A percentile compares a stretch with the other conserved stretches of the same genome.
Evolutionary conservation across 345 rosid genomes (phyloP).

Genomic region (Ceriops zippeliana): DNA sequence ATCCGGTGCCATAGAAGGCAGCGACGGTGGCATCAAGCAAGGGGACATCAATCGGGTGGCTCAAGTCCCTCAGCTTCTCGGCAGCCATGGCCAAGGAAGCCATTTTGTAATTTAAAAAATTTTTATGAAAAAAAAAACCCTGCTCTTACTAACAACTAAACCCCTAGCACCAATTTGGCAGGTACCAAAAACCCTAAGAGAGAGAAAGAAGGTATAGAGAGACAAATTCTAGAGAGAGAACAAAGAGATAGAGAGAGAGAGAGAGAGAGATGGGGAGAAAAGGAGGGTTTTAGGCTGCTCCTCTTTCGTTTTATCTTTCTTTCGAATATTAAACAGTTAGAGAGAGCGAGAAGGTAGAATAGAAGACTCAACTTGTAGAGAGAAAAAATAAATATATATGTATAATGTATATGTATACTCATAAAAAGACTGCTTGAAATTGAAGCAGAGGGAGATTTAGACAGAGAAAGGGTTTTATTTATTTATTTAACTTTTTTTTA

Average conservation of each 20-base stretch:
- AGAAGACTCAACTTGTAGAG: neutral
- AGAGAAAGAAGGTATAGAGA: conserved; percentile 20
- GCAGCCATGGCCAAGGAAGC: conserved; percentile 72
- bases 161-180: conserved; percentile 10
- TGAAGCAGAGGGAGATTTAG: conserved; percentile 49
- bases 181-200: conserved; percentile 55
- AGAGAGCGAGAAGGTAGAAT: conserved; percentile 11
- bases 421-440: conserved; percentile 64
- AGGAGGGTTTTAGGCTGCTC: neutral
- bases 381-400: too few relatives aligned
- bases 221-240: conserved; percentile 32
- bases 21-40: conserved; percentile 95
- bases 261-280: neutral
- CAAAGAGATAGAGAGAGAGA: neutral
- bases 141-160: conserved; percentile 23
- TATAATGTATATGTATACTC: too few relatives aligned
- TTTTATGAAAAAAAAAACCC: neutral
- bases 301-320: neutral
- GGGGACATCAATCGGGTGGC: conserved; percentile 86
- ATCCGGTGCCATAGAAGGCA: conserved; percentile 99
- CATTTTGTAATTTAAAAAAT: neutral
- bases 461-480: conserved; percentile 16
- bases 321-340: neutral
- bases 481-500: neutral
- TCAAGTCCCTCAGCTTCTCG: conserved; percentile 91